Evolutionary conservation across 1,284 basidiomycete genomes (phyloP).

Genomic region (Papiliotrema nemorosa): DNA sequence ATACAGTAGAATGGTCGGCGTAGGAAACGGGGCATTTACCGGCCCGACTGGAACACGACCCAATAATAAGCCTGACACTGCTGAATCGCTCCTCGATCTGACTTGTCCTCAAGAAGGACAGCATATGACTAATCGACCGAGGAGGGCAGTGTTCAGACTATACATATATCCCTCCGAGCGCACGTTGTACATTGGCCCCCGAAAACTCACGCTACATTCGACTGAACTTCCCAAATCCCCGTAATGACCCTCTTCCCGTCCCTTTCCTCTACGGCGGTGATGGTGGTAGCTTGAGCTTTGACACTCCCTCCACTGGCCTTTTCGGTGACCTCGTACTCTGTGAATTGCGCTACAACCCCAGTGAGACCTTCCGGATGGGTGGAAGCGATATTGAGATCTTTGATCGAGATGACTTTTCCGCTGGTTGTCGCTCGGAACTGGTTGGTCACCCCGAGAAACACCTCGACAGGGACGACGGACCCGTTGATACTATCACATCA

Average conservation of each 20-base stretch:
- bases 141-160: too few species aligned
- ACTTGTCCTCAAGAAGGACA: too few species aligned
- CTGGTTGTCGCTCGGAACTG: constrained; percentile 7
- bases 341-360: constrained; percentile 9
- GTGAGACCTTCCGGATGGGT: not conserved
- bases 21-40: too few species aligned
- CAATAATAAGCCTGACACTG: too few species aligned
- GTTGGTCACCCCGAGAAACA: constrained; percentile 7
- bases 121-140: too few species aligned
- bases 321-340: constrained; percentile 7
- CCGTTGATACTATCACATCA: constrained; percentile 15
- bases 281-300: constrained; percentile 12
- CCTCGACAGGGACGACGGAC: not conserved
- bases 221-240: constrained; percentile 12
- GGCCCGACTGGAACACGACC: too few species aligned
- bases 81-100: too few species aligned
- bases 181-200: too few species aligned
- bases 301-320: constrained; percentile 5
- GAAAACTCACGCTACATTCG: not conserved
- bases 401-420: constrained; percentile 7
- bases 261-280: constrained; percentile 10
- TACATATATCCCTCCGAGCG: too few species aligned
- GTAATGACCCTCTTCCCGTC: constrained; percentile 10
- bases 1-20: too few species aligned
- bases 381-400: constrained; percentile 11